Conservation (phyloP, 208 protist species). For the Wallacemonas sp. region DNA sequence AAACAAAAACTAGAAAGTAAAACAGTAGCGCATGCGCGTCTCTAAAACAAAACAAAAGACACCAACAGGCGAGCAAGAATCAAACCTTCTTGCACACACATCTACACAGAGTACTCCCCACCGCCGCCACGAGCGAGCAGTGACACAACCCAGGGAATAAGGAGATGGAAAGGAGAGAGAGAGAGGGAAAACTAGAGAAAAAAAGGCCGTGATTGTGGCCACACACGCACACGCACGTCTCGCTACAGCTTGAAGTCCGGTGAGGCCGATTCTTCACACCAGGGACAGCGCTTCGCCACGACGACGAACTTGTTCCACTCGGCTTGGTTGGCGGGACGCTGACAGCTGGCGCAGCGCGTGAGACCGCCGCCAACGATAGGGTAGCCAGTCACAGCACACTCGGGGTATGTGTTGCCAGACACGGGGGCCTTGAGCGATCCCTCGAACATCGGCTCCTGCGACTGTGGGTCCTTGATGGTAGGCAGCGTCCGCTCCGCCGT, state of each 20-base stretch:
- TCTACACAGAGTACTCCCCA: too few species aligned
- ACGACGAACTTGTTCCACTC: slow-evolving; percentile 92
- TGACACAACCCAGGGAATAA: neutral
- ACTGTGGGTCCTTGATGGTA: slow-evolving; percentile 62
- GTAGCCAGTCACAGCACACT: slow-evolving; percentile 91
- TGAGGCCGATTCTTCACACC: slow-evolving; percentile 66
- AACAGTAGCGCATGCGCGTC: too few species aligned
- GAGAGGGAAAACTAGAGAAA: slow-evolving; percentile 13
- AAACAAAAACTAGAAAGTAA: too few species aligned
- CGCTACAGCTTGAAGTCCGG: slow-evolving; percentile 70
- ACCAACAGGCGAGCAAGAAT: too few species aligned
- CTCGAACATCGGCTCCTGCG: slow-evolving; percentile 76
- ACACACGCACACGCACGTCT: slow-evolving; percentile 7
- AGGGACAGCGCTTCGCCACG: slow-evolving; percentile 83
- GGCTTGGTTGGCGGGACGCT: slow-evolving; percentile 81
- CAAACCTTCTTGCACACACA: too few species aligned
- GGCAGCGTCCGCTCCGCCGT: slow-evolving; percentile 56
- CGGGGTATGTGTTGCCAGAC: slow-evolving; percentile 64
- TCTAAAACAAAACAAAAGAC: too few species aligned
- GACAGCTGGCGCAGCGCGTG: slow-evolving; percentile 66
- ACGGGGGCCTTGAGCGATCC: slow-evolving; percentile 70
- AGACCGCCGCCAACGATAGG: slow-evolving; percentile 72
- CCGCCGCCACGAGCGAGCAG: too few species aligned
- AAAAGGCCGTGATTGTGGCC: too few species aligned
- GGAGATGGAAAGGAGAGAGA: neutral